Evolutionary conservation across 306 rosid species (phyloP).

Genomic region (Corylus americana): DNA sequence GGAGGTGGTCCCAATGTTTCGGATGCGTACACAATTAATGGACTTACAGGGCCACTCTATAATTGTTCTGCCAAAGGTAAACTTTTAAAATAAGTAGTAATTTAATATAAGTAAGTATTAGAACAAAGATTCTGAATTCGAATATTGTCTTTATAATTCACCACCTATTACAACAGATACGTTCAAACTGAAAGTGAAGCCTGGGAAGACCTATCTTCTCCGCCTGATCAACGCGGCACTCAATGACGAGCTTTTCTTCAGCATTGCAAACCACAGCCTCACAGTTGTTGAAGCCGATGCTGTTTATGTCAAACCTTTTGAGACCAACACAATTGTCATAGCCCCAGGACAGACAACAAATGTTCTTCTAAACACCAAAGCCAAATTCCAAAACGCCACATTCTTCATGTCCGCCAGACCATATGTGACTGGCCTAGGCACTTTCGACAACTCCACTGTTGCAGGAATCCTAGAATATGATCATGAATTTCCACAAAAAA

Average conservation of each 20-base stretch:
- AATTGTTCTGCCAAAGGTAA: conserved; percentile 9
- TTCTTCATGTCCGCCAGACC: conserved; percentile 8
- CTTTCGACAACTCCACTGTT: conserved; percentile 10
- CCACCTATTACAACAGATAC: background rate
- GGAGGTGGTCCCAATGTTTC: conserved; percentile 13
- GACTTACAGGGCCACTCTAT: conserved; percentile 12
- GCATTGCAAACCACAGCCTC: conserved; percentile 5
- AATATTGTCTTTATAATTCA: too few species aligned
- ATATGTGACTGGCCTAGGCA: background rate
- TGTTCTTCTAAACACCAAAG: background rate
- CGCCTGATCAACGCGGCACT: background rate
- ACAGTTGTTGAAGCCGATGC: conserved; percentile 16
- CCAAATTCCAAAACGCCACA: too few species aligned
- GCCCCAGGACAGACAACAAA: conserved; percentile 13
- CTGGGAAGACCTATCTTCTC: background rate
- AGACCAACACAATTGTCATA: background rate
- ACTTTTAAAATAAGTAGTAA: too few species aligned
- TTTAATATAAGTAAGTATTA: too few species aligned
- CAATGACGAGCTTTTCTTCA: conserved; percentile 12
- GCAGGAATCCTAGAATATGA: conserved; percentile 1
- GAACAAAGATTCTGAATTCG: too few species aligned
- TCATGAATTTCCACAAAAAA: background rate
- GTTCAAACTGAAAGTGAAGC: conserved; percentile 3
- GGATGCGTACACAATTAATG: background rate
- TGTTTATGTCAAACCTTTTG: conserved; percentile 12